Evolutionary conservation across 2,329 filamentous ascomycete species (phyloP), one percentile per base, ranked within the genome.

Genomic region (Alternaria sp.): DNA sequence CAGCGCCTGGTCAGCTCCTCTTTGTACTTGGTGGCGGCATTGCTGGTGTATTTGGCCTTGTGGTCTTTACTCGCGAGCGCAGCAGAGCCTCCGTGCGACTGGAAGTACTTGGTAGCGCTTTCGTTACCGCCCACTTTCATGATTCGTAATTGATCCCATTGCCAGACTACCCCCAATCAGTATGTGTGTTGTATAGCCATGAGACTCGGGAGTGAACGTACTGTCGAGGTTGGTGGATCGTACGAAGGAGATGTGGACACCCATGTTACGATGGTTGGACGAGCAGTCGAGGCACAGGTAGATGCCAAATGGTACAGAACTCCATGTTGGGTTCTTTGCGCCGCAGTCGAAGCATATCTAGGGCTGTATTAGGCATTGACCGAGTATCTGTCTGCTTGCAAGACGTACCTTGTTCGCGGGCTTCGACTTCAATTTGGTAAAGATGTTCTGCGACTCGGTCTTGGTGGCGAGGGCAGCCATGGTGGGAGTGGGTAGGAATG

Each of bases 101-200:
- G 94, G 85, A 98, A 99, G 85, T 93, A 99, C 83, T 97, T 97
- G 76, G 94, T 97, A 53, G 96, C 96, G 62, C 94, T 97, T 83
- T 98, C 95, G 78, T 99, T 99, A 61, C 96, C 96, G 70, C 96
- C 96, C 15, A 98, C 94, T 84, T 99, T 99, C 95, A 99, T 98
- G 61, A 95, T 83, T 56, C 96, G 92, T 64, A 99, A 87, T 81
- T 99, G 96, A 72, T 97, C 94, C 96, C 96, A 99, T 92, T 97
- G 94, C 96, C 96, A 99, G 69, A 85, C 83, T 84, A 61, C 60
- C 21, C 7, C 18, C 23, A 10, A 67, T 81, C 68, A 82, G 78
- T 70, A 64, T 33, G 55, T n/a, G 57, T 46, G 6, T 20, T 41
- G 54, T 23, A 41, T 20, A 41, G 14, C 46, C 33, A 25, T 10